Conservation (phyloP, 169 alveolate genomes). For the Miamiensis avidus region DNA sequence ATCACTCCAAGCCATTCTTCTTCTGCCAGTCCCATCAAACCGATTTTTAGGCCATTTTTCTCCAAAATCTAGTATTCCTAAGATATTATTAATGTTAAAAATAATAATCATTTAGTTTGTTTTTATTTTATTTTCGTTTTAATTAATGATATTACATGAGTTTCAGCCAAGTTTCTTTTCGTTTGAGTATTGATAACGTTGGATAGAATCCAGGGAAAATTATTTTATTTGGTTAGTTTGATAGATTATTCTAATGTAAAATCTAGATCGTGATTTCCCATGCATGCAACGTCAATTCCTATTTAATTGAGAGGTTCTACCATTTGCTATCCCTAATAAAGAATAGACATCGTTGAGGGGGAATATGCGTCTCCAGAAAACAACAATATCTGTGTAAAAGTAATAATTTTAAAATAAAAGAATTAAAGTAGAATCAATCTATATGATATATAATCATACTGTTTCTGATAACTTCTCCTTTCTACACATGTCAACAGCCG, state of each 20-base stretch:
- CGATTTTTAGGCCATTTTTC: slow-evolving; percentile 79
- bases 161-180: slow-evolving; percentile 77
- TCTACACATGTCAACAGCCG: slow-evolving; percentile 68
- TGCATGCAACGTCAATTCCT: slow-evolving; percentile 80
- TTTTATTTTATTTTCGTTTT: too few relatives aligned
- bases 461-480: slow-evolving; percentile 7
- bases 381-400: slow-evolving; percentile 30
- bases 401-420: too few relatives aligned
- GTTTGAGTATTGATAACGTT: slow-evolving; percentile 76
- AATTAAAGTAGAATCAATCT: too few relatives aligned
- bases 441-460: too few relatives aligned
- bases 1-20: slow-evolving; percentile 90
- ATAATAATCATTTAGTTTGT: too few relatives aligned
- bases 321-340: slow-evolving; percentile 89
- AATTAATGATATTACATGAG: too few relatives aligned
- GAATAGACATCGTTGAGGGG: slow-evolving; percentile 88
- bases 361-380: slow-evolving; percentile 91
- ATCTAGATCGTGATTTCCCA: slow-evolving; percentile 95
- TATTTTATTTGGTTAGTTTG: slow-evolving; percentile 65
- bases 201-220: slow-evolving; percentile 84
- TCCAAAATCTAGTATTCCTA: slow-evolving; percentile 33
- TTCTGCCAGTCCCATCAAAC: slow-evolving; percentile 89
- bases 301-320: slow-evolving; percentile 53
- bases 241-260: slow-evolving; percentile 84
- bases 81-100: not conserved